Evolutionary conservation across 257 asterid species (phyloP).

Genomic region (Solanum ahanhuiri): DNA sequence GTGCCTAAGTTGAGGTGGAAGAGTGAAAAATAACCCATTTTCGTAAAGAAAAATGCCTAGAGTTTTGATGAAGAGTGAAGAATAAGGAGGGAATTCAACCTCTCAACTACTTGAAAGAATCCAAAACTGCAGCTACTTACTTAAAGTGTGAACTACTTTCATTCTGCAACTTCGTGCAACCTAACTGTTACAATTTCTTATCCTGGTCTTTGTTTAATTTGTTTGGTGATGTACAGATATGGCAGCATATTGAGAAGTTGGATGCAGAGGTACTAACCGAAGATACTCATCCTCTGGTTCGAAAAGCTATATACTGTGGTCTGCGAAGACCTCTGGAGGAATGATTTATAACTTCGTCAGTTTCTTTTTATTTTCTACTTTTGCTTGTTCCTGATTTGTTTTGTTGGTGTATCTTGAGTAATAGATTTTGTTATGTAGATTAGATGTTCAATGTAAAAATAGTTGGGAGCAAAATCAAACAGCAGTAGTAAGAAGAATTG

Average conservation of each 20-base stretch:
- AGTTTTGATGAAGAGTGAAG: neutral
- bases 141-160: neutral
- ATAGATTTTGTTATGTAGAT: neutral
- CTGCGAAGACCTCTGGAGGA: conserved; percentile 47
- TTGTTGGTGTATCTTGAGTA: neutral
- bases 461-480: neutral
- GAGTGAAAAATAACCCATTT: neutral
- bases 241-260: conserved; percentile 70
- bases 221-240: conserved; percentile 41
- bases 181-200: neutral
- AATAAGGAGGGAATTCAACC: neutral
- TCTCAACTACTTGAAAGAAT: neutral
- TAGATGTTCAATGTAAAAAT: neutral
- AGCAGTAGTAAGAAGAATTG: neutral
- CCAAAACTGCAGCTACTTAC: neutral
- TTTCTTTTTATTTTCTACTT: neutral
- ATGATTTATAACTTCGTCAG: neutral
- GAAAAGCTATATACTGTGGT: conserved; percentile 65
- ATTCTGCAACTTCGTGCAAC: neutral
- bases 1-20: neutral
- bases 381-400: neutral
- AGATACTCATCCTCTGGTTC: conserved; percentile 67
- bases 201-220: neutral
- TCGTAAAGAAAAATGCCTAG: neutral
- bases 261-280: conserved; percentile 69